Evolutionary conservation across 2,329 filamentous ascomycete genomes (phyloP).

Genomic region (Lecanicillium sp.): DNA sequence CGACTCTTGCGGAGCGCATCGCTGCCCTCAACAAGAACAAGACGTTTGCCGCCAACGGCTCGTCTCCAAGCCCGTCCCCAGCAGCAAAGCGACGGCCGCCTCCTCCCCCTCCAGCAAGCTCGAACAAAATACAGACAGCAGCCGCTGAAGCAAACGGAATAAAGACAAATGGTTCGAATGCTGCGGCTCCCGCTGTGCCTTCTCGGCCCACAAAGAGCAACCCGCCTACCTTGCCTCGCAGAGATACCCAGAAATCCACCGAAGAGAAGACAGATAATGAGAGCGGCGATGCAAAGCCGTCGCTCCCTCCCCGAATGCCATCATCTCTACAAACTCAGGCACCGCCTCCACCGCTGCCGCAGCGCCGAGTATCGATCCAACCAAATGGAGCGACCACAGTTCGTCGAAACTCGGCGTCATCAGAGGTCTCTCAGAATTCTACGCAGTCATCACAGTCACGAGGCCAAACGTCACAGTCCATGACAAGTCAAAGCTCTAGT

Average conservation of each 20-base stretch:
- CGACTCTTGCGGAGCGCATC: constrained; percentile 52
- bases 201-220: constrained; percentile 22
- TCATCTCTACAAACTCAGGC: constrained; percentile 17
- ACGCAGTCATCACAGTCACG: constrained; percentile 44
- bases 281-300: constrained; percentile 21
- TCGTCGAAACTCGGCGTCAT: constrained; percentile 49
- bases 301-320: constrained; percentile 23
- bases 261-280: background rate
- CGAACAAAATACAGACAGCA: constrained; percentile 24
- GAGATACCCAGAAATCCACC: constrained; percentile 15
- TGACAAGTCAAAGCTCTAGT: constrained; percentile 37
- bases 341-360: constrained; percentile 38
- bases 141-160: constrained; percentile 23
- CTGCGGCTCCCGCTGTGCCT: constrained; percentile 29
- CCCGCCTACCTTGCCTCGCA: constrained; percentile 27
- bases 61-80: constrained; percentile 26
- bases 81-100: constrained; percentile 22
- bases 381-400: constrained; percentile 24
- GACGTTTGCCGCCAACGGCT: constrained; percentile 39
- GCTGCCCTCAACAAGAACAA: constrained; percentile 55
- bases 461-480: constrained; percentile 34
- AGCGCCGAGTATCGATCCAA: constrained; percentile 39
- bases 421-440: constrained; percentile 47
- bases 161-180: constrained; percentile 11
- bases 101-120: constrained; percentile 26